Evolutionary conservation across 202 grass and related monocot species (phyloP).

Genomic region (Saccharum hybrid): DNA sequence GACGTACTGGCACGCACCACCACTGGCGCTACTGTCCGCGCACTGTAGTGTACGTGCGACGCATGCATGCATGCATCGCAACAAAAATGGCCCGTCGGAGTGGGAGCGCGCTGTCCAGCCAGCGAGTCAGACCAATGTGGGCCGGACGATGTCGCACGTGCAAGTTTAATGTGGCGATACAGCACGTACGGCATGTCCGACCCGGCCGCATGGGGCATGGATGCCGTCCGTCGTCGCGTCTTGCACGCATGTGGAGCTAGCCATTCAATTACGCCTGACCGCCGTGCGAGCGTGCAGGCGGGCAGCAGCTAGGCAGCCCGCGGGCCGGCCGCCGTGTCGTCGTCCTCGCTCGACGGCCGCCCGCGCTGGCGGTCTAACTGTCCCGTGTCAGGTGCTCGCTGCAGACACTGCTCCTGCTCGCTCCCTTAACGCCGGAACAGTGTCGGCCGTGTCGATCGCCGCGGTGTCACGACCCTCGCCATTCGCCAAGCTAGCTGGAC

Average conservation of each 20-base stretch:
- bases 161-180: slow-evolving; percentile 30
- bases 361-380: background rate
- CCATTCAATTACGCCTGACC: slow-evolving; percentile 31
- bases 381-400: slow-evolving; percentile 43
- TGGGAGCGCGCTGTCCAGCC: background rate
- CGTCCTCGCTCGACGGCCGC: background rate
- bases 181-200: background rate
- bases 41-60: slow-evolving; percentile 10
- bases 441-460: background rate
- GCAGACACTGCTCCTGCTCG: background rate
- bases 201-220: background rate
- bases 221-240: background rate
- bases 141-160: slow-evolving; percentile 37
- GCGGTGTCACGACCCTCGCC: slow-evolving; percentile 11
- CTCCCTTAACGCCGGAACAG: slow-evolving; percentile 41
- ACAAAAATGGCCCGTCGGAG: background rate
- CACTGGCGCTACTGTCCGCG: background rate
- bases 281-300: background rate
- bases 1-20: background rate
- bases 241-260: slow-evolving; percentile 3
- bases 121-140: background rate
- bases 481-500: background rate
- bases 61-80: background rate
- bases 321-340: background rate
- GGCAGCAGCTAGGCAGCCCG: background rate